phyloP scores from a whole-genome alignment of 495 filamentous ascomycete species.

The Filosporella fistucella region DNA sequence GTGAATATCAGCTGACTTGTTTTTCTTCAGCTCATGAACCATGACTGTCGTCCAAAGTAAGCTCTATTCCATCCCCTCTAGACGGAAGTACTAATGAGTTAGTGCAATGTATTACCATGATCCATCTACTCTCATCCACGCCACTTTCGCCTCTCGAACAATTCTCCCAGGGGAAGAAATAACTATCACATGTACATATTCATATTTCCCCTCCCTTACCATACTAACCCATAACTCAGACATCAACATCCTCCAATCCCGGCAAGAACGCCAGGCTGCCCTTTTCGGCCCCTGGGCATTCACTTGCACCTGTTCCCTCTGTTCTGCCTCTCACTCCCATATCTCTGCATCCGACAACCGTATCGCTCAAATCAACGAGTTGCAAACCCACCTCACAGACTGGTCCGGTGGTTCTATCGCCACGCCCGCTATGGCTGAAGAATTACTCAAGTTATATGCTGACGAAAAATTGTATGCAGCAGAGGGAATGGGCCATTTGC shows the following conservation, averaged over 20 bases:
- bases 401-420: conserved; percentile 15
- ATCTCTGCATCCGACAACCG: conserved; percentile 9
- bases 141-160: conserved; percentile 17
- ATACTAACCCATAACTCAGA: conserved; percentile 10
- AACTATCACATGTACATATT: conserved; percentile 18
- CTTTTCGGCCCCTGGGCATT: conserved; percentile 16
- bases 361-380: conserved; percentile 8
- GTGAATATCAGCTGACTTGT: neutral
- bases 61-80: neutral
- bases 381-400: conserved; percentile 12
- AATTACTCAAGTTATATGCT: conserved; percentile 13
- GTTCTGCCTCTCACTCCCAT: conserved; percentile 2
- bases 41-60: conserved; percentile 24
- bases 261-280: conserved; percentile 5
- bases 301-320: conserved; percentile 15
- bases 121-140: conserved; percentile 14
- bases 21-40: conserved; percentile 17
- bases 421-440: conserved; percentile 13
- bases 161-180: conserved; percentile 21
- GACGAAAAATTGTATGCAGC: conserved; percentile 17
- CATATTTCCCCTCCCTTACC: neutral
- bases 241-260: conserved; percentile 17
- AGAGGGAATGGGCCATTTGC: conserved; percentile 16
- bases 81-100: neutral
- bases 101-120: conserved; percentile 21